Evolutionary conservation across 768 basidiomycete genomes (phyloP).

Genomic region (Leccinum imitatum): DNA sequence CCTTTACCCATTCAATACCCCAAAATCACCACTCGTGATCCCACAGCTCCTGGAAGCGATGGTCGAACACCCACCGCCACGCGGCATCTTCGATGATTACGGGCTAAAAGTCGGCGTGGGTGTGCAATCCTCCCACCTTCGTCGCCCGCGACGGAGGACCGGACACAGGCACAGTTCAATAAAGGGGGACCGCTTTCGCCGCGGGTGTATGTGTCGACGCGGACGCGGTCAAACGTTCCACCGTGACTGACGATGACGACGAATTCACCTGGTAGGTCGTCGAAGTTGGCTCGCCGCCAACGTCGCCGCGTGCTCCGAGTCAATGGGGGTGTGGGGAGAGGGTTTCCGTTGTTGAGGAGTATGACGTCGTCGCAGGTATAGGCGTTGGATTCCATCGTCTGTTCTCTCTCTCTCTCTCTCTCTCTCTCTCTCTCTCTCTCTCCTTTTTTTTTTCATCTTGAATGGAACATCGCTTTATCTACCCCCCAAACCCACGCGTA

Average conservation of each 20-base stretch:
- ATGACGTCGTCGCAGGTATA: no score
- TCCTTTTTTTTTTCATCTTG: no score
- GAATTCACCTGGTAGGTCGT: constrained; percentile 28
- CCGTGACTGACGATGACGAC: background rate
- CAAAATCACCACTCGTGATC: background rate
- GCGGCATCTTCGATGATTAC: constrained; percentile 65
- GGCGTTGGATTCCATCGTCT: no score
- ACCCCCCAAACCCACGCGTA: no score
- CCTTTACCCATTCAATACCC: background rate
- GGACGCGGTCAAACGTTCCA: constrained; percentile 41
- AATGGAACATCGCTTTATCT: no score
- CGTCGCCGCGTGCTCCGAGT: constrained; percentile 6
- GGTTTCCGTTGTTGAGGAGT: constrained; percentile 6
- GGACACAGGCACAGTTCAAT: constrained; percentile 29
- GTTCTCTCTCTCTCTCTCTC: no score
- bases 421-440: no score
- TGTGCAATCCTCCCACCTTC: background rate
- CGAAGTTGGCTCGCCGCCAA: constrained; percentile 10
- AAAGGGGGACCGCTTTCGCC: constrained; percentile 37
- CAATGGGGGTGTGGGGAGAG: background rate
- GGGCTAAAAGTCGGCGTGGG: constrained; percentile 37
- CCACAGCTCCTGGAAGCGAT: constrained; percentile 79
- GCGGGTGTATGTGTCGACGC: constrained; percentile 45
- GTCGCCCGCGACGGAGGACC: constrained; percentile 27
- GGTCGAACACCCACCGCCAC: constrained; percentile 81